Conservation (phyloP, 2,329 filamentous ascomycete species). For the Trichoderma sp. region DNA sequence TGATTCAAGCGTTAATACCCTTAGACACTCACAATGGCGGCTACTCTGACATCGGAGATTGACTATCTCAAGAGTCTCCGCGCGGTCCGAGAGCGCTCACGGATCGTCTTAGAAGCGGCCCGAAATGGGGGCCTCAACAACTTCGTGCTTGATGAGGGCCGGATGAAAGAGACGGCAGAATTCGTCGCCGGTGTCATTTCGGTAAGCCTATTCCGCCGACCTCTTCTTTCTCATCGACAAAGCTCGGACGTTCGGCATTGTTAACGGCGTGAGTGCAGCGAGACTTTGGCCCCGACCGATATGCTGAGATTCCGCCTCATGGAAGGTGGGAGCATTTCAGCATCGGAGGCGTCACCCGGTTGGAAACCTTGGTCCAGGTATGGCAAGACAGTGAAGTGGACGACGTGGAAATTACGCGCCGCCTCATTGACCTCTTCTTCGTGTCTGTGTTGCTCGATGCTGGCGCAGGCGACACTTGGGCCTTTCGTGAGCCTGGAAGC, state of each 20-base stretch:
- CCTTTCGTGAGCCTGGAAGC: conserved; percentile 41
- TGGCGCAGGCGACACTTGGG: conserved; percentile 51
- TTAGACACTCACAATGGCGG: background rate
- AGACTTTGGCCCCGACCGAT: conserved; percentile 49
- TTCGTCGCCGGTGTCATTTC: conserved; percentile 45
- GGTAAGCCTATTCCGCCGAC: conserved; percentile 28
- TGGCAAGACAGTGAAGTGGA: conserved; percentile 46
- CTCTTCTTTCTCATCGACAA: background rate
- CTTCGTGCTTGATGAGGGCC: conserved; percentile 41
- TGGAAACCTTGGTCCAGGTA: conserved; percentile 43
- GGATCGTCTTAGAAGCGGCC: conserved; percentile 37
- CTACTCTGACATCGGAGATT: background rate
- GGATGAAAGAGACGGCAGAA: conserved; percentile 40
- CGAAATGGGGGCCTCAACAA: conserved; percentile 39
- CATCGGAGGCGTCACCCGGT: conserved; percentile 51
- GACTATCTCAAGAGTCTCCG: conserved; percentile 38
- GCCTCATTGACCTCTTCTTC: conserved; percentile 60
- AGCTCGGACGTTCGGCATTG: background rate
- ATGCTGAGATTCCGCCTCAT: conserved; percentile 50
- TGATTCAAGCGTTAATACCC: background rate
- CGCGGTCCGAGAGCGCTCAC: conserved; percentile 38
- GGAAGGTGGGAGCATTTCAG: conserved; percentile 64
- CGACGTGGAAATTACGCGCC: conserved; percentile 47
- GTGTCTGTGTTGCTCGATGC: conserved; percentile 59
- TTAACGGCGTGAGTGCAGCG: conserved; percentile 35